Evolutionary conservation across 2,329 filamentous ascomycete species (phyloP).

Genomic region (Rutstroemia sp.): DNA sequence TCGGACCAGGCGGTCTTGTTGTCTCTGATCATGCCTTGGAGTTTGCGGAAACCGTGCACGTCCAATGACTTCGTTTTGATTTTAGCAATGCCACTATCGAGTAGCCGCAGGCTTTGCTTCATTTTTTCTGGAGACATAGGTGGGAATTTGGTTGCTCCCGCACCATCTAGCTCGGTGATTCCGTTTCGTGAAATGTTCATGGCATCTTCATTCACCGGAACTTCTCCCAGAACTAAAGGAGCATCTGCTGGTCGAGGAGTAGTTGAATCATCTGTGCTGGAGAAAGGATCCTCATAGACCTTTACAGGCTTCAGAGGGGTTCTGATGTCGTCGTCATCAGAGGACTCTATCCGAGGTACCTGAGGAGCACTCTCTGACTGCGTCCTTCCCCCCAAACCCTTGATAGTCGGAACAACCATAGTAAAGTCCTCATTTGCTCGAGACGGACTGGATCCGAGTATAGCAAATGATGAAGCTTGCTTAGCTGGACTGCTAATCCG

Average conservation of each 20-base stretch:
- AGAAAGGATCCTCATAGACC: constrained; percentile 57
- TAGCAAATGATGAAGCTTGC: constrained; percentile 12
- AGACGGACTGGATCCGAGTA: constrained; percentile 33
- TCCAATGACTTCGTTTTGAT: constrained; percentile 67
- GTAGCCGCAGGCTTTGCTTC: constrained; percentile 52
- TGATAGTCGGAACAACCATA: constrained; percentile 42
- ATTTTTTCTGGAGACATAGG: constrained; percentile 42
- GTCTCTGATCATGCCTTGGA: constrained; percentile 67
- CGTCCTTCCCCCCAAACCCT: constrained; percentile 31
- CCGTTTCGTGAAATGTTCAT: constrained; percentile 20
- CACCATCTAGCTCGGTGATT: constrained; percentile 9
- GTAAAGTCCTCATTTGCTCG: constrained; percentile 47
- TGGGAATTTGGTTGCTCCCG: constrained; percentile 16
- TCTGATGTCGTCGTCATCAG: constrained; percentile 31
- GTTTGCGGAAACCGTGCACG: constrained; percentile 71
- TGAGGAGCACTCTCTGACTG: constrained; percentile 25
- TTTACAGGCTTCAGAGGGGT: constrained; percentile 30
- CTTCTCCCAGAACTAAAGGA: constrained; percentile 50
- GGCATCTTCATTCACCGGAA: constrained; percentile 48
- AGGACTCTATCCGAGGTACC: constrained; percentile 31
- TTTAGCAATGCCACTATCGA: constrained; percentile 68
- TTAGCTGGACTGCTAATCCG: constrained; percentile 17
- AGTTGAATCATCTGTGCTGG: constrained; percentile 37
- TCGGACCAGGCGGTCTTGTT: constrained; percentile 55
- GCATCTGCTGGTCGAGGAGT: constrained; percentile 39